Evolutionary conservation across 2,329 filamentous ascomycete genomes (phyloP), one percentile per base, ranked within the genome.

Genomic region (Alternaria arbusti): DNA sequence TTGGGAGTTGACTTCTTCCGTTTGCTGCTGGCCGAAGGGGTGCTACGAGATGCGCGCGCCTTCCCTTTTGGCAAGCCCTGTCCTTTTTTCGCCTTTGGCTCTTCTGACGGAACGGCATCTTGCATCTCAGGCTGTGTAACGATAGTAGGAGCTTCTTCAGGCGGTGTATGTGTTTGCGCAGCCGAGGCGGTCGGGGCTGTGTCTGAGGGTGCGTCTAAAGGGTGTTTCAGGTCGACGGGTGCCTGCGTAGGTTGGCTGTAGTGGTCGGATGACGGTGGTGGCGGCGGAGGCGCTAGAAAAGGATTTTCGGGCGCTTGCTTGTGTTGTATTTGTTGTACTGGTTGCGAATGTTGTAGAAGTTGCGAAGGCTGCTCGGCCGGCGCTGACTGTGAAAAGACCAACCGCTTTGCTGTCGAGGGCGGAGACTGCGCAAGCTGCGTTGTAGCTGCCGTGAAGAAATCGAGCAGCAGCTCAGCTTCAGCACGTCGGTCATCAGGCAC

Each of bases 61-160:
- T 84, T 84, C 36, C 81, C 82, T 69, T 84, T 85, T 12, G 82
- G 81, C 80, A 79, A 82, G 12, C 81, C 81, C 63, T 82, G 78
- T 59, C 77, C 72, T 59, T 75, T 76, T 59, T 79, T 81, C 3
- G 72, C 64, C 62, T 78, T 80, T 44, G 71, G 65, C n/a, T 73
- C 70, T 65, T 80, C 65, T 54, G 58, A 12, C 11, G 60, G 54
- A 30, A 32, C 59, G 28, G 40, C 49, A 32, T 69, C 66, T 25
- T 70, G 66, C 36, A 63, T 58, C 4, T 36, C 61, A 40, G 68
- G 63, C 36, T 65, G 68, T 51, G 64, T 54, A 23, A 61, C 51
- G 10, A 65, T 23, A 51, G 47, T 56, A 25, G 60, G 59, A 17
- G 59, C 55, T 43, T 82, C 80, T 54, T 81, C 80, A 5, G 80